phyloP scores from a whole-genome alignment of 164 flowering plant species.

The Aristolochia fimbriata region DNA sequence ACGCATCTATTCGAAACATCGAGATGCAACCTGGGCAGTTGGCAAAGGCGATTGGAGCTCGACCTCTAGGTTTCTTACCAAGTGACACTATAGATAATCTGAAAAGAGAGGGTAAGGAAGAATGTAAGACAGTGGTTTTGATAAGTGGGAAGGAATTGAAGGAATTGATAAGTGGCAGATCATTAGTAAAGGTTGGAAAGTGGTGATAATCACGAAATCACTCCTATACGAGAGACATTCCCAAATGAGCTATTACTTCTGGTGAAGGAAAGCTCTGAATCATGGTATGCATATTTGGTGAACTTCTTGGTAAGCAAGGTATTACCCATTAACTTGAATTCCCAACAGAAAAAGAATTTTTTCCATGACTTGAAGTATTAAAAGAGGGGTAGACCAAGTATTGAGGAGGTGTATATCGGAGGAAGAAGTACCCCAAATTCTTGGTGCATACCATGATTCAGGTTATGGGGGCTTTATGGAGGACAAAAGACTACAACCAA shows the following conservation, averaged over 20 bases:
- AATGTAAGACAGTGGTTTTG: neutral
- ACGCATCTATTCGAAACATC: no score
- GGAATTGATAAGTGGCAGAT: neutral
- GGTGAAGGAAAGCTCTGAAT: neutral
- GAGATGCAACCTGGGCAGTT: no score
- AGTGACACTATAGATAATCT: neutral
- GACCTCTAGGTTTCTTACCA: no score
- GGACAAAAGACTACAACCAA: neutral
- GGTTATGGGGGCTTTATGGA: neutral
- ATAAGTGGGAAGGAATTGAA: slow-evolving; percentile 1
- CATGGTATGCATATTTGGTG: neutral
- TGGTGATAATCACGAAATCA: neutral
- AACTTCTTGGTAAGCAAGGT: neutral
- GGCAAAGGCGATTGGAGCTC: no score
- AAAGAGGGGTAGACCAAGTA: neutral
- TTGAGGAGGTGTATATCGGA: neutral
- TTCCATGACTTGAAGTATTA: neutral
- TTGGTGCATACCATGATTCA: neutral
- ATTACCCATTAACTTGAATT: neutral
- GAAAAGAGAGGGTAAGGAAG: neutral
- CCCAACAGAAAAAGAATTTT: neutral
- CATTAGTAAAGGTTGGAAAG: neutral
- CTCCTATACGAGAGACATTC: neutral
- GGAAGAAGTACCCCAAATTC: neutral
- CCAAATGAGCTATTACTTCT: neutral